Percentiles rank a stretch among this genome's conserved stretches.
phyloP scores from a whole-genome alignment of 345 rosid species.

The Heritiera littoralis region DNA sequence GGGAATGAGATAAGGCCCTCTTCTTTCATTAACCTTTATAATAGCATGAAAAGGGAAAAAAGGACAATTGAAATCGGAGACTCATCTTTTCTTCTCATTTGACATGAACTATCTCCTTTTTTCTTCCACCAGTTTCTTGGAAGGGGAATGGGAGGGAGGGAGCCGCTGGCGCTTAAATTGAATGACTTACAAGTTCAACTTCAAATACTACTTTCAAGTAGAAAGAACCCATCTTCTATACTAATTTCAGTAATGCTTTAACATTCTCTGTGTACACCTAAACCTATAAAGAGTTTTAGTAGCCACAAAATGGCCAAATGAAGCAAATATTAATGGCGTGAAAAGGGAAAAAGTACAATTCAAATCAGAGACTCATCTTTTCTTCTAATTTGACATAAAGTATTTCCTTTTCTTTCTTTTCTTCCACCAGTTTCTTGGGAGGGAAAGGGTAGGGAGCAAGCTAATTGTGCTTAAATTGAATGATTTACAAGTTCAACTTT shows the following conservation, averaged over 20 bases:
- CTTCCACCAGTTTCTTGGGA: neutral
- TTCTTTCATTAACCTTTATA: neutral
- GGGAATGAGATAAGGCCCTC: neutral
- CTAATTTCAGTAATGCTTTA: neutral
- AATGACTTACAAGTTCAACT: neutral
- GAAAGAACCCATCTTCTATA: neutral
- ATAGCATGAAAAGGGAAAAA: neutral
- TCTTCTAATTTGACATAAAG: neutral
- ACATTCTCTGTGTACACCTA: neutral
- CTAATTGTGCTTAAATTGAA: neutral
- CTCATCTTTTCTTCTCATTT: neutral
- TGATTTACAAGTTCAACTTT: neutral
- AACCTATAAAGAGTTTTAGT: neutral
- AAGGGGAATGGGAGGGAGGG: neutral
- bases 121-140: neutral
- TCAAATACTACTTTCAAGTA: neutral
- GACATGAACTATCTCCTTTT: neutral
- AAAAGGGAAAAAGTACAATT: neutral
- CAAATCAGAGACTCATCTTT: neutral
- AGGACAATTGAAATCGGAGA: neutral
- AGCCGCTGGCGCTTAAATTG: neutral
- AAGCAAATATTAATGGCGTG: no score
- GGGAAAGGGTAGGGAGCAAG: neutral
- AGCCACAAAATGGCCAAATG: conserved; percentile 2
- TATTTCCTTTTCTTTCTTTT: neutral